Evolutionary conservation across 805 yeast species (phyloP).

Genomic region (Lachancea fermentati): DNA sequence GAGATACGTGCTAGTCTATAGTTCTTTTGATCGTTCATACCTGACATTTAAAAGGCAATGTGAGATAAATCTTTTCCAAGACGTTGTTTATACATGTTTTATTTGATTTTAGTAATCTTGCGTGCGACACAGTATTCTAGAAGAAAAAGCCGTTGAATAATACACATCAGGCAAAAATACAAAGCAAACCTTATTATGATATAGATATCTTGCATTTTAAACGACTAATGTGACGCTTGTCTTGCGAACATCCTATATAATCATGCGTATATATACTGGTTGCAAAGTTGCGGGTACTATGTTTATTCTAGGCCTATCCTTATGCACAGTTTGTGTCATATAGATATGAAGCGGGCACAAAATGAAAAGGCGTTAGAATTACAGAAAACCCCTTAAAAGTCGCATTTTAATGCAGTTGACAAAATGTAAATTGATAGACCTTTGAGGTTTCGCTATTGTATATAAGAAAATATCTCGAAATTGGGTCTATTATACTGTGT

Average conservation of each 20-base stretch:
- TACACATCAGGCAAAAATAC: neutral
- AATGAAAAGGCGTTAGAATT: neutral
- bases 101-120: neutral
- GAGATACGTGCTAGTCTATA: neutral
- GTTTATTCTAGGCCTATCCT: neutral
- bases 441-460: neutral
- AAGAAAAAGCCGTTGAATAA: neutral
- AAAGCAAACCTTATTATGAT: neutral
- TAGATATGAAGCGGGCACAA: neutral
- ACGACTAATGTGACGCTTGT: neutral
- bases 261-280: neutral
- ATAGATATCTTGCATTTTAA: neutral
- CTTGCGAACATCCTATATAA: too few species aligned
- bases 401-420: neutral
- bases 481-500: too few species aligned
- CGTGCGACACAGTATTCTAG: neutral
- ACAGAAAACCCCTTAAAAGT: neutral
- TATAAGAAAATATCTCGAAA: neutral
- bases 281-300: neutral
- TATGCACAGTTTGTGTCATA: neutral
- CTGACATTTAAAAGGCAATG: neutral
- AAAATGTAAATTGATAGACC: neutral
- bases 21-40: neutral
- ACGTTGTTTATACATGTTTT: neutral
- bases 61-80: neutral